phyloP scores from a whole-genome alignment of 768 basidiomycete species.

The Dictyophora rubrovolvata region DNA sequence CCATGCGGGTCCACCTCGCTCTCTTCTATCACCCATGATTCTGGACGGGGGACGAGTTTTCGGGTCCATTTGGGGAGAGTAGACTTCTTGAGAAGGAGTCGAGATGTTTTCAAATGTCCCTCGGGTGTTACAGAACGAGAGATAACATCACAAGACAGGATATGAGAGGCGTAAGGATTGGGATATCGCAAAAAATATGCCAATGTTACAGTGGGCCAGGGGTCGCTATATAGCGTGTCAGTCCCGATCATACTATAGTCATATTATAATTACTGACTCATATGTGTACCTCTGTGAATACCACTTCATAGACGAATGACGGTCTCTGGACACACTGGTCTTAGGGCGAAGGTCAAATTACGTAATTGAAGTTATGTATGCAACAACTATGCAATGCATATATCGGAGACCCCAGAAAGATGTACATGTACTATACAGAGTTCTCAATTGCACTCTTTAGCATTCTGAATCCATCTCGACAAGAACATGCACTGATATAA shows the following conservation, averaged over 20 bases:
- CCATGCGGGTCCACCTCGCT: constrained; percentile 85
- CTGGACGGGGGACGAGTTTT: constrained; percentile 69
- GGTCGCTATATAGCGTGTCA: constrained; percentile 51
- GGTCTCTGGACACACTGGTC: constrained; percentile 21
- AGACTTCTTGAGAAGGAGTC: constrained; percentile 87
- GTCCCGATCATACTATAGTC: constrained; percentile 2
- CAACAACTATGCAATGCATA: too few species aligned
- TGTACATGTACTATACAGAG: too few species aligned
- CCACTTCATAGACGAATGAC: constrained; percentile 34
- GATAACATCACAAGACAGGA: constrained; percentile 92
- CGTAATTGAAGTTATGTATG: too few species aligned
- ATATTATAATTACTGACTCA: constrained; percentile 30
- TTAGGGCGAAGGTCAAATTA: too few species aligned
- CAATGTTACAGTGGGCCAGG: constrained; percentile 85
- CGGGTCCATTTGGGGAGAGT: constrained; percentile 90
- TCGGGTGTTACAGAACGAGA: constrained; percentile 63
- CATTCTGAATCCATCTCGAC: too few species aligned
- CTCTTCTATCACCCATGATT: constrained; percentile 93
- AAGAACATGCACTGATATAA: too few species aligned
- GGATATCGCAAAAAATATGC: constrained; percentile 95
- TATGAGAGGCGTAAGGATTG: constrained; percentile 88
- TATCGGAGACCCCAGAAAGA: too few species aligned
- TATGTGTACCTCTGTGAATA: constrained; percentile 47
- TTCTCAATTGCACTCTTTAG: too few species aligned
- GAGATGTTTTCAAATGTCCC: constrained; percentile 74